Conservation (phyloP, 805 yeast genomes). For the Ogataea sp. region DNA sequence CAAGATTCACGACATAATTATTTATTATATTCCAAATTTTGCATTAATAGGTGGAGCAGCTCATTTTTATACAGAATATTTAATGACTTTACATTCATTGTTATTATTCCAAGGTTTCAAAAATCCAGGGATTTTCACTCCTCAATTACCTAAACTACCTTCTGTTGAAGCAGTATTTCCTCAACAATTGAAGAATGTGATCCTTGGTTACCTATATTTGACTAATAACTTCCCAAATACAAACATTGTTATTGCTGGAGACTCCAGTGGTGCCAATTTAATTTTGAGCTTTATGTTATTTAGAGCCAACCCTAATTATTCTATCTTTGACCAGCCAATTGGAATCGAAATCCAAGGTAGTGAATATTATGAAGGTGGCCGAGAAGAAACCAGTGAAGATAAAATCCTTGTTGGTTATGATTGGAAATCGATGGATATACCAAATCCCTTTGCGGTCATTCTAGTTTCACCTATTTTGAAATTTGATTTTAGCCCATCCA, state of each 20-base stretch:
- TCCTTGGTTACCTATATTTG: conserved; percentile 26
- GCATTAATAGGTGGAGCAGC: conserved; percentile 22
- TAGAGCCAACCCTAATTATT: conserved; percentile 23
- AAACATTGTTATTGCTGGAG: conserved; percentile 31
- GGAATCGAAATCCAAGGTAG: too few species aligned
- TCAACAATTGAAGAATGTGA: conserved; percentile 19
- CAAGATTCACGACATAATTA: conserved; percentile 28
- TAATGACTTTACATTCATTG: conserved; percentile 31
- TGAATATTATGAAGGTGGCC: too few species aligned
- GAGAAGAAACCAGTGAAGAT: too few species aligned
- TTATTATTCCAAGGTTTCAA: conserved; percentile 40
- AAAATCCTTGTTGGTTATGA: background rate
- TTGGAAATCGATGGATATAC: conserved; percentile 3
- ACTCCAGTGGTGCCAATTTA: conserved; percentile 42
- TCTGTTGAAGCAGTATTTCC: conserved; percentile 10
- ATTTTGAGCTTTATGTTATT: conserved; percentile 29
- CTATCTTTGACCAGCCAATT: conserved; percentile 7
- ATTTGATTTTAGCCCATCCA: conserved; percentile 7
- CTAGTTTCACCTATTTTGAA: conserved; percentile 21
- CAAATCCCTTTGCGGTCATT: conserved; percentile 16
- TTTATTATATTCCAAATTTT: conserved; percentile 40
- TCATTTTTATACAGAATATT: conserved; percentile 36
- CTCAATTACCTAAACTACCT: conserved; percentile 20
- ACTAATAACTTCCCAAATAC: conserved; percentile 16
- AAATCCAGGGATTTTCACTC: conserved; percentile 36